These are phyloP conservation scores for Elongisporangium anandrum DNA, from an alignment of 352 stramenopile species.

Conservation along the genomic window DNA sequence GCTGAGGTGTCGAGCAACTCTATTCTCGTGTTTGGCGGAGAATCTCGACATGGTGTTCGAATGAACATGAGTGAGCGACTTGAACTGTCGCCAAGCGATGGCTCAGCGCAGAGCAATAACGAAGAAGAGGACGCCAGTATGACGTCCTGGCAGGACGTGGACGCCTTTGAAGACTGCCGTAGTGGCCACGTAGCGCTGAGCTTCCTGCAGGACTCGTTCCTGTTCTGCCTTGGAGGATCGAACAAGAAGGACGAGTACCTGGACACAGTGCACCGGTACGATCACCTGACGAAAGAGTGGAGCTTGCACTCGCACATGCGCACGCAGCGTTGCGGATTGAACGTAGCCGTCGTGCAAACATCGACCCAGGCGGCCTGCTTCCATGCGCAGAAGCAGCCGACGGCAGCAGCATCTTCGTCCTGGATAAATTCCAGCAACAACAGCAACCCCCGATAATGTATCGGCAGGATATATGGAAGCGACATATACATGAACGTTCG, in stretches of 20 bases:
- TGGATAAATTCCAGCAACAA: neutral
- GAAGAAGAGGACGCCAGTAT: neutral
- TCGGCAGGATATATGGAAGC: neutral
- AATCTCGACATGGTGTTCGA: conserved; percentile 55
- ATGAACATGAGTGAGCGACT: conserved; percentile 62
- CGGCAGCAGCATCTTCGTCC: neutral
- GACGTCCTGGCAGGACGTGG: conserved; percentile 38
- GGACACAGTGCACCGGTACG: conserved; percentile 60
- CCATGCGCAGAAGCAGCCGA: conserved; percentile 16
- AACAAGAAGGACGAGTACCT: conserved; percentile 78
- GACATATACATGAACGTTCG: neutral
- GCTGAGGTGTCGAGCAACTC: conserved; percentile 35
- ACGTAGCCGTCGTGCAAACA: conserved; percentile 46
- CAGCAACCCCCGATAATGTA: neutral
- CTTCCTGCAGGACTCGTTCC: conserved; percentile 57
- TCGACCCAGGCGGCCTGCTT: conserved; percentile 38
- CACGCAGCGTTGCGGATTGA: conserved; percentile 56
- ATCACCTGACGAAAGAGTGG: conserved; percentile 61
- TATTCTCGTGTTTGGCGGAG: conserved; percentile 63
- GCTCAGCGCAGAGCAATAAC: neutral
- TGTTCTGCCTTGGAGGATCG: conserved; percentile 70
- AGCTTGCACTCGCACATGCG: conserved; percentile 54
- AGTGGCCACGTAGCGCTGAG: conserved; percentile 61
- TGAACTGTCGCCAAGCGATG: conserved; percentile 25
- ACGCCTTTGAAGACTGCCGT: conserved; percentile 53